Base-by-base conservation (phyloP, 129 eudicot genomes). In the Daucus carota region DNA sequence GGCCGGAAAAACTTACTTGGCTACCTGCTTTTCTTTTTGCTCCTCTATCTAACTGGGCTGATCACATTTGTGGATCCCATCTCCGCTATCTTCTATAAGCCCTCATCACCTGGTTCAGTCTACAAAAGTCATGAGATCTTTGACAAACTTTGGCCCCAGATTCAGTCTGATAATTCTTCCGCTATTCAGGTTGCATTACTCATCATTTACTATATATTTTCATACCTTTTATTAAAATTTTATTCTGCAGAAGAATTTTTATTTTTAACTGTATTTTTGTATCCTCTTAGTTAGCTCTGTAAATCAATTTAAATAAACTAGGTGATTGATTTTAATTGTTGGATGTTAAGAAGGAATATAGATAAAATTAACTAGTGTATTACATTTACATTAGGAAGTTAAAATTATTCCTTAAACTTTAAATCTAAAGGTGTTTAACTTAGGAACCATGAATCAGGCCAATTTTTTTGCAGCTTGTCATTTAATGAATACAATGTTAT, bases 121-220 rank as follows among this genome's bases (percentile, higher is more conserved):
- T 92, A 92, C 81, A 87, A 86, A 7, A 88, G 90, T 79, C 92
- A 90, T 45, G 79, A 86, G 84, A 74, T 92, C 70, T 92, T 90
- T 74, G 82, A 83, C 62, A 88, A 83, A 20, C 92, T 92, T 11
- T 82, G 90, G 72, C 65, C 65, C 28, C 85, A 86, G 6, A 92
- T 92, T 79, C 83, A 71, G 40, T 73, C 88, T 48, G 98, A 92
- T 63, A 84, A 83, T 62, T 84, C 96, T 22, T 89, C 87, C 7
- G 71, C 63, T 34, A 78, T 92, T 79, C 81, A 88, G 96, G 96
- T 90, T 77, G 75, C 70, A 20, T 54, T n/a, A 18, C 50, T 63
- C 44, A 70, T 20, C 43, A 31, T 20, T 17, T 15, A 44, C 45
- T 16, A 0, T 43, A 20, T 46, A 11, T 14, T 33, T 73, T n/a